Conservation (phyloP, 176 grass and related monocot species). For the Ensete ventricosum region DNA sequence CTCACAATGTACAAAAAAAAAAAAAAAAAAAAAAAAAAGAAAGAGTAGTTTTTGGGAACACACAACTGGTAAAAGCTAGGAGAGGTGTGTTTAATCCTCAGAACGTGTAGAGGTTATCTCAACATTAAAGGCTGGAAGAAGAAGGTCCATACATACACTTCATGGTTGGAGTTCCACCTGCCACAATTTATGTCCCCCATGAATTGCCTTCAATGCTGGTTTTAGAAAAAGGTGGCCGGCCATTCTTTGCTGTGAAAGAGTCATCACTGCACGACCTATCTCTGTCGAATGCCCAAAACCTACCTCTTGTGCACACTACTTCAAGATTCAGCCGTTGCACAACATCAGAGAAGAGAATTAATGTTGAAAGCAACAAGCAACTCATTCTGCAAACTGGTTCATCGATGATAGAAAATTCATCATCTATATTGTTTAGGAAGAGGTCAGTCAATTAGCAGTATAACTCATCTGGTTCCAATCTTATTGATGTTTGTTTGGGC, state of each 20-base stretch:
- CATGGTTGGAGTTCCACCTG: not conserved
- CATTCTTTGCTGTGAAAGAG: not conserved
- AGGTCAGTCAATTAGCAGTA: not conserved
- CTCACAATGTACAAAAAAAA: too few relatives aligned
- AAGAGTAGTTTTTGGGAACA: too few relatives aligned
- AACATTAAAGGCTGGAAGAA: constrained; percentile 2
- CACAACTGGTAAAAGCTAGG: too few relatives aligned
- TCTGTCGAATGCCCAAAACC: constrained; percentile 2
- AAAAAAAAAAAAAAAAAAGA: not conserved
- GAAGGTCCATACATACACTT: not conserved
- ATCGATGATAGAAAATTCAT: not conserved
- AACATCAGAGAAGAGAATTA: not conserved
- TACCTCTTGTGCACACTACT: not conserved
- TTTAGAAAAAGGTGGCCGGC: not conserved
- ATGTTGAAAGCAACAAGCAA: not conserved
- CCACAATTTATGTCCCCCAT: constrained; percentile 4
- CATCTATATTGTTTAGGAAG: not conserved
- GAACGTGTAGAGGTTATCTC: not conserved
- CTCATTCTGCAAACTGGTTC: not conserved
- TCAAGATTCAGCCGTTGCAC: not conserved
- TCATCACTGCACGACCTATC: constrained; percentile 3
- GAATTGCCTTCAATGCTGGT: constrained; percentile 15
- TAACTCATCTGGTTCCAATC: too few relatives aligned
- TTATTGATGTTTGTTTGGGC: too few relatives aligned
- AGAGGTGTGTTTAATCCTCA: not conserved